Base-by-base conservation (phyloP, 2,329 filamentous ascomycete genomes). In the Fusarium stilboides region DNA sequence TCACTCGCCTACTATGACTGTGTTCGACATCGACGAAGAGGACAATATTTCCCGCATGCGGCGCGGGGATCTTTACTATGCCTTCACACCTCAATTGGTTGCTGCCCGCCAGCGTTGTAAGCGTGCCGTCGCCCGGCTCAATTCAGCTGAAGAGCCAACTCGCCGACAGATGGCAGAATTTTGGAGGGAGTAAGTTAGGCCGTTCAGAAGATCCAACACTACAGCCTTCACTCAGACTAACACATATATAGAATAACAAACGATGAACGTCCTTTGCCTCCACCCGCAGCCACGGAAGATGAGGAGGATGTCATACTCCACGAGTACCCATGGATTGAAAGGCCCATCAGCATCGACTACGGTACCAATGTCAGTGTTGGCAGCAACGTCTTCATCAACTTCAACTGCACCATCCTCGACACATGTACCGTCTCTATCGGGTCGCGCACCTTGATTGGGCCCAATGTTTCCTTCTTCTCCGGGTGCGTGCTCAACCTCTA, bases 381-480 rank as follows among this genome's bases (percentile, higher is more conserved):
- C 19, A 81, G 87, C 44, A 88, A 89, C 56, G 92, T 92, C 15
- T 96, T 90, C 74, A 85, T 97, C 77, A 97, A 87, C 80, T 89
- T 86, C 76, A 90, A 93, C 78, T 90, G 88, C 72, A 90, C 89
- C 8, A 92, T 94, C 76, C 82, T 97, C 31, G 94, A 97, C 76
- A 94, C 92, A 2, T 92, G 90, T 77, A 79, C 84, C 28, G 91
- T 97, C 57, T 89, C 85, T 1, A 88, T 97, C 49, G 94, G 94
- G 1, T 87, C 89, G 6, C 88, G 94, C 54, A 95, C 92, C 2
- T 81, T 97, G 26, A 82, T 96, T 42, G 94, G 92, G 0, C 93
- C 94, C 3, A 92, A 93, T 75, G 92, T 94, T 42, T 89, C 85
- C 37, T 87, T 97, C 71, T 97, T 88, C 77, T 88, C 88, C 39